Conservation (phyloP, 1,284 basidiomycete genomes). For the Trichosporon ovoides region DNA sequence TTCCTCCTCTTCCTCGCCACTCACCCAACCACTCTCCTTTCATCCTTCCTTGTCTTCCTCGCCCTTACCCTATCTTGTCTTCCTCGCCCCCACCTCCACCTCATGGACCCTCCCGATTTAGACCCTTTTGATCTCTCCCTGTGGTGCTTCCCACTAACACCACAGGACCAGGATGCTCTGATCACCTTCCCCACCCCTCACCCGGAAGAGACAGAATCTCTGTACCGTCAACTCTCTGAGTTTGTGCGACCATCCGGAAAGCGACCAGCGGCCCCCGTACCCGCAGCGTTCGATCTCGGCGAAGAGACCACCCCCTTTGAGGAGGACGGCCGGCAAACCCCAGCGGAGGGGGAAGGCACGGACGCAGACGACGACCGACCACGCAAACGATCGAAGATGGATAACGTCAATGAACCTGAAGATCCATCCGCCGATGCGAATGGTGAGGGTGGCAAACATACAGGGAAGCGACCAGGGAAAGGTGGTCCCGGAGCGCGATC, state of each 20-base stretch:
- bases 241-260: conserved; percentile 42
- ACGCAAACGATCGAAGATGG: conserved; percentile 21
- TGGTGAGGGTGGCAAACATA: conserved; percentile 16
- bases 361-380: conserved; percentile 31
- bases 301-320: conserved; percentile 21
- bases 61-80: too few relatives aligned
- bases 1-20: not conserved
- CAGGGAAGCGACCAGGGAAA: conserved; percentile 25
- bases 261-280: conserved; percentile 29
- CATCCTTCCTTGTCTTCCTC: not conserved
- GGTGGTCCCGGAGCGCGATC: conserved; percentile 18
- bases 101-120: not conserved
- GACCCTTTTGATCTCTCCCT: not conserved
- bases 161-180: conserved; percentile 66
- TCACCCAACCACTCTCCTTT: not conserved
- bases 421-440: conserved; percentile 6
- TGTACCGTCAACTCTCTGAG: conserved; percentile 65
- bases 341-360: not conserved
- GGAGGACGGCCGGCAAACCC: not conserved
- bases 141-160: conserved; percentile 4
- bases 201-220: conserved; percentile 58
- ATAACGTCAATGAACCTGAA: conserved; percentile 13
- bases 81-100: not conserved
- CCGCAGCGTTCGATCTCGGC: conserved; percentile 30
- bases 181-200: conserved; percentile 69